Conservation (phyloP, 1,139 yeast species). For the Debaryomycetaceae sp. region DNA sequence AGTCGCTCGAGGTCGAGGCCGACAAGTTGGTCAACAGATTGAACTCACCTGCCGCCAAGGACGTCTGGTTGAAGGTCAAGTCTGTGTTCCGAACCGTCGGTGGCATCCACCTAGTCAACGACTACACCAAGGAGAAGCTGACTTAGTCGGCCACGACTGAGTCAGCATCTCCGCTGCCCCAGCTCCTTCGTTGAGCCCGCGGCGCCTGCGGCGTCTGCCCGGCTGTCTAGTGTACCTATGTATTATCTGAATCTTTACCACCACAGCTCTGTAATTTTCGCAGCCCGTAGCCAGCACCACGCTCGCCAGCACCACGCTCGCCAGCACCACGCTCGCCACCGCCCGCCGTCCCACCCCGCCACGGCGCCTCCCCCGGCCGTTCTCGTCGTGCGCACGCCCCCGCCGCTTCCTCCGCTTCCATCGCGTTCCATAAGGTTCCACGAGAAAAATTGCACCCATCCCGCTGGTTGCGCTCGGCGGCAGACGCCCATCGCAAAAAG, state of each 20-base stretch:
- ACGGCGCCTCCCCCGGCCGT: background rate
- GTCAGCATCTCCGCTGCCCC: background rate
- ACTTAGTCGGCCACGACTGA: background rate
- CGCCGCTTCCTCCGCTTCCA: background rate
- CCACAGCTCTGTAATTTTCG: background rate
- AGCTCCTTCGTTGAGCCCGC: too few relatives aligned
- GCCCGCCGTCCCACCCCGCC: background rate
- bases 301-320: background rate
- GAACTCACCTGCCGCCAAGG: constrained; percentile 58
- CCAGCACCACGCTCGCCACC: background rate
- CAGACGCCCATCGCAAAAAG: background rate
- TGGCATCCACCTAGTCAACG: constrained; percentile 30
- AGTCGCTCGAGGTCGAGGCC: constrained; percentile 65
- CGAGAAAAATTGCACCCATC: background rate
- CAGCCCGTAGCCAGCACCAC: background rate
- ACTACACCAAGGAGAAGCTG: constrained; percentile 28
- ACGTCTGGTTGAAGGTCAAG: constrained; percentile 61
- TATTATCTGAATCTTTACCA: background rate
- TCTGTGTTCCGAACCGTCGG: constrained; percentile 36
- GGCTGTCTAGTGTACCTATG: background rate
- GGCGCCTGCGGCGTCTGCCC: background rate
- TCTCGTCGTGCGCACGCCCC: background rate
- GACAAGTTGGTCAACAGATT: constrained; percentile 63
- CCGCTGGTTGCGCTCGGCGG: background rate
- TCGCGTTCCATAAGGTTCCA: background rate